Evolutionary conservation across 768 basidiomycete species (phyloP).

Genomic region (Boletus reticulatus): DNA sequence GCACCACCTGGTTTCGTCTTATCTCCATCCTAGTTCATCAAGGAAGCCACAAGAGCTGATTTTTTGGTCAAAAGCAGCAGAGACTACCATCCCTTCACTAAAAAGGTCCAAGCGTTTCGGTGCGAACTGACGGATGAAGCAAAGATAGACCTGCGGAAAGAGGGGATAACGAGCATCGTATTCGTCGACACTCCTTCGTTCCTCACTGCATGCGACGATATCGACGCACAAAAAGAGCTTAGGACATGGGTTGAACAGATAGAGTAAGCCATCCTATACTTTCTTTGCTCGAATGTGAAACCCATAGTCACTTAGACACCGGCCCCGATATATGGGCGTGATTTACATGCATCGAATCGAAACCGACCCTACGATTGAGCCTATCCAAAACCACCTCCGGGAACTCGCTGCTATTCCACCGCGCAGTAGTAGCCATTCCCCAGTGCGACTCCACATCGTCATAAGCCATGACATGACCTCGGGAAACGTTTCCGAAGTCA

Average conservation of each 20-base stretch:
- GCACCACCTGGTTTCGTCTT: neutral
- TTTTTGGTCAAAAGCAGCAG: neutral
- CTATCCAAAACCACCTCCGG: conserved; percentile 1
- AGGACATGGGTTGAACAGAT: neutral
- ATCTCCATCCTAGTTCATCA: conserved; percentile 10
- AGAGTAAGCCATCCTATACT: neutral
- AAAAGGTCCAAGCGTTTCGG: conserved; percentile 9
- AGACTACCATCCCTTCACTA: conserved; percentile 2
- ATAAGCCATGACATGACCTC: conserved; percentile 13
- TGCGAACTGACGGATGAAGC: conserved; percentile 13
- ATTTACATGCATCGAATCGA: conserved; percentile 21
- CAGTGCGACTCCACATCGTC: conserved; percentile 6
- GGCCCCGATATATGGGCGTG: conserved; percentile 5
- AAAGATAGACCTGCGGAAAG: neutral
- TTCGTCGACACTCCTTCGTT: conserved; percentile 25
- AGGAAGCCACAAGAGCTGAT: conserved; percentile 3
- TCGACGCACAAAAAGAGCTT: conserved; percentile 6
- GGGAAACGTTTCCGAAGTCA: neutral
- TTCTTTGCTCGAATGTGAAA: neutral
- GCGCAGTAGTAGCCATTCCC: neutral
- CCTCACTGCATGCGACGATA: conserved; percentile 5
- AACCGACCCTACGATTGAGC: conserved; percentile 10
- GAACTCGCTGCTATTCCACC: neutral
- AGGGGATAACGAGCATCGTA: conserved; percentile 9
- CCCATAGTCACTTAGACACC: neutral